Conservation (phyloP, 495 filamentous ascomycete species). For the Aspergillus asperescens region DNA sequence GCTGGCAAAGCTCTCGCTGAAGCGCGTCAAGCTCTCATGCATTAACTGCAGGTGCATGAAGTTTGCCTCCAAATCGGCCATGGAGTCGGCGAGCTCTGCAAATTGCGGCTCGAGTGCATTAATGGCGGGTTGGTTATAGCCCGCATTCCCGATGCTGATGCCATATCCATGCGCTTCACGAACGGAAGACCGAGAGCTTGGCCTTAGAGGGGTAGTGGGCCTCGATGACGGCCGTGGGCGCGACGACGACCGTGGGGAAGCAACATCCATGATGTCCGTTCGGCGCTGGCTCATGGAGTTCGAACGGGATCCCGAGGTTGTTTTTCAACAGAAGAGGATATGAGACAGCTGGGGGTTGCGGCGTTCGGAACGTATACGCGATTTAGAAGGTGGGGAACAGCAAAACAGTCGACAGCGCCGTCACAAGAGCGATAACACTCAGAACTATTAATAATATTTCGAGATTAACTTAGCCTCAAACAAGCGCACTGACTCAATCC, state of each 20-base stretch:
- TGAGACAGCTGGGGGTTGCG: neutral
- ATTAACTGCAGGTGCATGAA: conserved; percentile 96
- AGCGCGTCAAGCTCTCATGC: conserved; percentile 91
- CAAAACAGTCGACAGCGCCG: neutral
- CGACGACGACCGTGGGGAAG: conserved; percentile 35
- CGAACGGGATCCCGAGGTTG: conserved; percentile 5
- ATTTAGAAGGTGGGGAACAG: conserved; percentile 8
- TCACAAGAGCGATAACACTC: neutral
- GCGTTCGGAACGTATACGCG: conserved; percentile 11
- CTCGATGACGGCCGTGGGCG: conserved; percentile 56
- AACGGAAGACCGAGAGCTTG: conserved; percentile 82
- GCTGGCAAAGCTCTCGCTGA: conserved; percentile 92
- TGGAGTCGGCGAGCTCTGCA: conserved; percentile 87
- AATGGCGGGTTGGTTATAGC: conserved; percentile 63
- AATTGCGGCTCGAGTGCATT: conserved; percentile 82
- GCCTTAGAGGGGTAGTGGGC: conserved; percentile 88
- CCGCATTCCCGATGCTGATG: conserved; percentile 31
- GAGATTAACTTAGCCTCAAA: neutral
- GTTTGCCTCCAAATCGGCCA: conserved; percentile 93
- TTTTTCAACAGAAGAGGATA: conserved; percentile 1
- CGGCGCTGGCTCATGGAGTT: neutral
- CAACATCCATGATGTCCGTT: conserved; percentile 30
- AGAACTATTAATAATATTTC: neutral
- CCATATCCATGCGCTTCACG: conserved; percentile 61
- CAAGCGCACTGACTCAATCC: neutral